phyloP scores from a whole-genome alignment of 768 basidiomycete genomes.

The Phaeolepiota aurea region DNA sequence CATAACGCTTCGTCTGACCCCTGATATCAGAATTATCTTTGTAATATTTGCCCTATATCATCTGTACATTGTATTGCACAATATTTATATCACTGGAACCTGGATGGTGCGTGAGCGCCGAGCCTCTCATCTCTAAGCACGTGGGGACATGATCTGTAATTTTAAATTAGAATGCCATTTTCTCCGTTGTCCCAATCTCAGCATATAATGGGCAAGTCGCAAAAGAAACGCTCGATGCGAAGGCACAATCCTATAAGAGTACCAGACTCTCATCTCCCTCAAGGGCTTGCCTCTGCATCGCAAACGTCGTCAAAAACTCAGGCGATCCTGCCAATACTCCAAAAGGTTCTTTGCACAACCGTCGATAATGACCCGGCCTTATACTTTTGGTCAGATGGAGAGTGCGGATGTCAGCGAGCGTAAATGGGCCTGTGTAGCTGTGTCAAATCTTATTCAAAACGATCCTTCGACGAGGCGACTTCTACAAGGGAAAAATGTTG shows the following conservation, averaged over 20 bases:
- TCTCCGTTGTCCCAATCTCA: no score
- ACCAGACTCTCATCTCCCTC: conserved; percentile 84
- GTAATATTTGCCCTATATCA: neutral
- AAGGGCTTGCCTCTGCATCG: conserved; percentile 70
- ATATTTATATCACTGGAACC: neutral
- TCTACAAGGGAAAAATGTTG: conserved; percentile 85
- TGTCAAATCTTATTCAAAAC: conserved; percentile 93
- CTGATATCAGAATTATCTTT: neutral
- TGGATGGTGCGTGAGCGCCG: no score
- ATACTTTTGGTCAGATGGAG: no score
- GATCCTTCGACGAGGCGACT: conserved; percentile 87
- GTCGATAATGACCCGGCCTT: no score
- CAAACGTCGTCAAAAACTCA: conserved; percentile 69
- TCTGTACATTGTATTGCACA: neutral
- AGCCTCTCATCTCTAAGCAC: no score
- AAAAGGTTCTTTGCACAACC: conserved; percentile 61
- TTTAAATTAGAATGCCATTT: no score
- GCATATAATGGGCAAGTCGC: conserved; percentile 95
- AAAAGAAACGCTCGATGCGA: conserved; percentile 79
- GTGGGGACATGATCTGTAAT: no score
- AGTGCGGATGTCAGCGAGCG: conserved; percentile 72
- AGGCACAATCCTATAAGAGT: conserved; percentile 92
- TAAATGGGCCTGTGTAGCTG: conserved; percentile 93
- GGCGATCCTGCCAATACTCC: conserved; percentile 79
- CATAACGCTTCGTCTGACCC: conserved; percentile 9